These are phyloP conservation scores for Magnolia sinica DNA, from an alignment of 164 flowering plant genomes.

Conservation along the genomic window DNA sequence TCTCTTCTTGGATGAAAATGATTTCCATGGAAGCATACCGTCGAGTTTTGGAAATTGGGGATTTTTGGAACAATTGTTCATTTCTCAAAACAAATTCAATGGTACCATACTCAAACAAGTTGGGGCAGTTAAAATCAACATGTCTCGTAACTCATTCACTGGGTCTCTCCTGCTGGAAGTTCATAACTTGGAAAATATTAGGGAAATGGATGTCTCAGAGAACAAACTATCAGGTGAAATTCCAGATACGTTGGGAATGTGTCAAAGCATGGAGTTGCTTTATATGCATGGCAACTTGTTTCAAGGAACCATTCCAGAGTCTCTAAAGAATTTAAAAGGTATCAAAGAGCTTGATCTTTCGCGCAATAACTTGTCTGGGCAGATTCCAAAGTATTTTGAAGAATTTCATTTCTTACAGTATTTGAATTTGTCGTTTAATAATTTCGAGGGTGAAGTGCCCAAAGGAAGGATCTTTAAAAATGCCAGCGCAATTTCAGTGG, in stretches of 20 bases:
- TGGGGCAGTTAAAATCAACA: neutral
- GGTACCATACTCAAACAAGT: constrained; percentile 23
- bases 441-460: constrained; percentile 4
- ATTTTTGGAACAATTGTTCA: neutral
- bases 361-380: constrained; percentile 1
- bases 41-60: constrained; percentile 2
- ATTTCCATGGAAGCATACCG: constrained; percentile 6
- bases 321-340: neutral
- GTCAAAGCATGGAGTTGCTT: no score
- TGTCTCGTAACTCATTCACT: neutral
- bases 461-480: neutral
- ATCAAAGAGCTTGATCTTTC: neutral
- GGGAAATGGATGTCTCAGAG: no score
- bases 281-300: no score
- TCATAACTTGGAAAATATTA: no score
- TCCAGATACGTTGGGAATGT: no score
- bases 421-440: neutral
- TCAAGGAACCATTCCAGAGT: no score
- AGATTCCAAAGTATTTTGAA: neutral
- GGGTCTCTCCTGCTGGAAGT: neutral
- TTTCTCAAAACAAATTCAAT: constrained; percentile 16
- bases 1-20: neutral
- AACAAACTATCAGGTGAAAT: no score
- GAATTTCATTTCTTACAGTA: neutral
- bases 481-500: neutral